These are phyloP conservation scores for Lactuca sativa DNA, from an alignment of 129 eudicot species.

Conservation along the genomic window DNA sequence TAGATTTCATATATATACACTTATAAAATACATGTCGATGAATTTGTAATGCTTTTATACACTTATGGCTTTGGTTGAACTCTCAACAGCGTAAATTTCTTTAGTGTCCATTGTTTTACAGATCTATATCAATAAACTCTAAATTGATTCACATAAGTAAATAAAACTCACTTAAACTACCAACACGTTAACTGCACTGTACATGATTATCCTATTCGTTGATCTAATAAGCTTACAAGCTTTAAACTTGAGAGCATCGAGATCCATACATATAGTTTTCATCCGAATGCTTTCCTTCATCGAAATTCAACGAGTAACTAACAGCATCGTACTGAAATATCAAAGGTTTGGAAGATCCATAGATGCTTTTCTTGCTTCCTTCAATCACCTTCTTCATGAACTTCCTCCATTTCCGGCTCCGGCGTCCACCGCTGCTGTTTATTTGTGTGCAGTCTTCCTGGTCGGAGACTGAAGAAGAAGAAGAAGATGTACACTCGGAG, in stretches of 20 bases:
- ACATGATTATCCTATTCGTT: not conserved
- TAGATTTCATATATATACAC: too few relatives aligned
- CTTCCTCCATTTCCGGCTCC: slow-evolving; percentile 38
- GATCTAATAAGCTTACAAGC: not conserved
- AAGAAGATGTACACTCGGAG: not conserved
- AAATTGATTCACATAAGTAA: too few relatives aligned
- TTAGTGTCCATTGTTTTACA: too few relatives aligned
- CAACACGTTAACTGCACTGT: not conserved
- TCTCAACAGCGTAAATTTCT: too few relatives aligned
- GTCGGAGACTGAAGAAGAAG: slow-evolving; percentile 26
- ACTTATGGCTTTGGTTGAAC: too few relatives aligned
- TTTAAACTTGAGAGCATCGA: not conserved
- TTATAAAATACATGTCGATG: too few relatives aligned
- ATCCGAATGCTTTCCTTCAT: slow-evolving; percentile 39
- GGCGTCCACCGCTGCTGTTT: not conserved
- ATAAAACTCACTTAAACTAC: too few relatives aligned
- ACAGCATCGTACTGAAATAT: too few relatives aligned
- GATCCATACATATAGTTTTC: not conserved
- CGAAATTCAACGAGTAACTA: slow-evolving; percentile 8
- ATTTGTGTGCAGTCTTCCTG: slow-evolving; percentile 55
- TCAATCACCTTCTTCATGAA: not conserved
- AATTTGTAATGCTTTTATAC: too few relatives aligned
- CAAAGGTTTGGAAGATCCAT: too few relatives aligned
- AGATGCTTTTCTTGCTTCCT: too few relatives aligned
- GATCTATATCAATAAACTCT: too few relatives aligned